Conservation (phyloP, 306 rosid genomes). For the Styphnolobium japonicum region DNA sequence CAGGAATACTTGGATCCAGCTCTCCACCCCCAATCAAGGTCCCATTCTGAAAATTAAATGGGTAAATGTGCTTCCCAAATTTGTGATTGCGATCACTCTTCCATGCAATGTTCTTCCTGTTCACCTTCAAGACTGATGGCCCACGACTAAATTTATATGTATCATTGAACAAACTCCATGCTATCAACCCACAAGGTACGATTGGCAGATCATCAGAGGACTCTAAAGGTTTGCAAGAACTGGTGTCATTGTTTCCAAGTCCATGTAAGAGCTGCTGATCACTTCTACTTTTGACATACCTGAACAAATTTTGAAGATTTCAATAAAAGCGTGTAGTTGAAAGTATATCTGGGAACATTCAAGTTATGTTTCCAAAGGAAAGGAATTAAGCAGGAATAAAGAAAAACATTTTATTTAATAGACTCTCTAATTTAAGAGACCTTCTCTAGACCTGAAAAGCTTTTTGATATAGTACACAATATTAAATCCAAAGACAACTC, state of each 20-base stretch:
- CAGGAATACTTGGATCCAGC: constrained; percentile 71
- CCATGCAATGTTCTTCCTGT: constrained; percentile 93
- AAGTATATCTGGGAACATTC: background rate
- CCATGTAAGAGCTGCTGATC: constrained; percentile 83
- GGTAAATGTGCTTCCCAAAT: constrained; percentile 87
- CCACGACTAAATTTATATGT: constrained; percentile 68
- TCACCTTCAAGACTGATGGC: constrained; percentile 62
- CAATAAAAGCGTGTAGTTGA: constrained; percentile 22
- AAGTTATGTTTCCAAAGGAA: background rate
- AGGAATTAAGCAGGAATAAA: background rate
- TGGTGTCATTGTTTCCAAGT: constrained; percentile 55
- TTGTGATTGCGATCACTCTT: constrained; percentile 86
- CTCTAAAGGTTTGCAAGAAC: constrained; percentile 74
- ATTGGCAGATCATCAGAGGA: constrained; percentile 56
- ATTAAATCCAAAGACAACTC: constrained; percentile 10
- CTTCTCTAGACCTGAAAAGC: background rate
- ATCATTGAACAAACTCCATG: constrained; percentile 97
- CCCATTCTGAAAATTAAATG: constrained; percentile 93
- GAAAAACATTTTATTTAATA: background rate
- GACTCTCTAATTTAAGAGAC: background rate
- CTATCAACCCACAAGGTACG: constrained; percentile 92
- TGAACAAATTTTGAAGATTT: constrained; percentile 38
- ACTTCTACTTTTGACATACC: constrained; percentile 90
- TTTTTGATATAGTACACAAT: background rate
- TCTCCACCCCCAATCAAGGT: constrained; percentile 83